phyloP scores from a whole-genome alignment of 169 alveolate genomes.

The Plasmodium coatneyi region DNA sequence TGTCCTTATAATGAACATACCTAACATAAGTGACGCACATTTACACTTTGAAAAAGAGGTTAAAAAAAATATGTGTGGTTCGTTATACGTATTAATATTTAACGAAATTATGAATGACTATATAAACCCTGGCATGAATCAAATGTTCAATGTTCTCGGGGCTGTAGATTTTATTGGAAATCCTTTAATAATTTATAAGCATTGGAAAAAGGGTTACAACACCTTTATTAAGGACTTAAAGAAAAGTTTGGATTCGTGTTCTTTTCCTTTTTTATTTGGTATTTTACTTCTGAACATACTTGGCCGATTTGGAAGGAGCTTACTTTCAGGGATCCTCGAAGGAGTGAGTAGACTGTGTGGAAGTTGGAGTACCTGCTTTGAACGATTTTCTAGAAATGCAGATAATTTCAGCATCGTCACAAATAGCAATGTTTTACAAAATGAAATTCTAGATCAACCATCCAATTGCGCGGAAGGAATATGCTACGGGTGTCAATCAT shows the following conservation, averaged over 20 bases:
- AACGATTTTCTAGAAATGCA: constrained; percentile 75
- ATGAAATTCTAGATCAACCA: constrained; percentile 81
- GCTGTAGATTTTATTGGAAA: constrained; percentile 87
- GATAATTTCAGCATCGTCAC: constrained; percentile 70
- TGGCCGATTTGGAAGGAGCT: constrained; percentile 55
- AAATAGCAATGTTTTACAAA: constrained; percentile 76
- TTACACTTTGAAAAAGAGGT: constrained; percentile 71
- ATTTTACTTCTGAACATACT: constrained; percentile 50
- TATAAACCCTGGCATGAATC: constrained; percentile 81
- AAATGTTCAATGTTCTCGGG: constrained; percentile 85
- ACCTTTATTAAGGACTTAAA: constrained; percentile 59
- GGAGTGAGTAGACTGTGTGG: constrained; percentile 71
- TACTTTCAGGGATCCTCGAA: constrained; percentile 68
- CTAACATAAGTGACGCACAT: constrained; percentile 73
- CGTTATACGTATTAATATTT: constrained; percentile 52
- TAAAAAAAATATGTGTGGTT: constrained; percentile 67
- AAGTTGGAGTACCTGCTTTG: constrained; percentile 75
- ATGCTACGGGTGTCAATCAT: constrained; percentile 78
- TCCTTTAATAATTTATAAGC: constrained; percentile 84
- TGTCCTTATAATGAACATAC: constrained; percentile 64
- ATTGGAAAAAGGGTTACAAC: constrained; percentile 81
- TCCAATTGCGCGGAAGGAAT: constrained; percentile 83
- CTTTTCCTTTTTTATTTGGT: constrained; percentile 72
- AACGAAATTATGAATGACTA: constrained; percentile 78
- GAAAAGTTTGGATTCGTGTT: constrained; percentile 65